Conservation (phyloP, 148 eudicot species). For the Chenopodium album region DNA sequence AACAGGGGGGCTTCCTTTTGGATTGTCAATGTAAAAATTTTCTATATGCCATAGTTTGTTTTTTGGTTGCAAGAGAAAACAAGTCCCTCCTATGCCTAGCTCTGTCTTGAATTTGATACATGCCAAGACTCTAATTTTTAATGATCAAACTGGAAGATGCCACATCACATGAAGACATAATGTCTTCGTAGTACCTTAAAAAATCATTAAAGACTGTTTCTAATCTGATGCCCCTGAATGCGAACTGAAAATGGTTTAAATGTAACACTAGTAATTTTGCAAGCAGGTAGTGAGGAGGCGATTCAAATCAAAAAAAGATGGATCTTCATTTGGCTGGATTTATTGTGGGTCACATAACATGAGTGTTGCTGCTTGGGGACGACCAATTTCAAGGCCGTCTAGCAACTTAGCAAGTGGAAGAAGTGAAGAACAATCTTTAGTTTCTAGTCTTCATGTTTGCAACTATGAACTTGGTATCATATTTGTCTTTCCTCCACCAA, state of each 20-base stretch:
- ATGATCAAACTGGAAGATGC: neutral
- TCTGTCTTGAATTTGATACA: neutral
- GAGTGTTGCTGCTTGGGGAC: slow-evolving; percentile 98
- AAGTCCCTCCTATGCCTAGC: neutral
- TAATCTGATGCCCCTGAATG: neutral
- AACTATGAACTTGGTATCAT: slow-evolving; percentile 86
- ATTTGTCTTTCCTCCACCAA: slow-evolving; percentile 69
- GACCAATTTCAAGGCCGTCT: slow-evolving; percentile 39
- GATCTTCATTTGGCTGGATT: slow-evolving; percentile 79
- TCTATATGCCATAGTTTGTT: neutral
- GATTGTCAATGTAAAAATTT: neutral
- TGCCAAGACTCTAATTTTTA: neutral
- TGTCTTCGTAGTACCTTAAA: neutral
- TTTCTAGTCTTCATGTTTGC: slow-evolving; percentile 68
- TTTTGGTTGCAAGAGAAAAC: neutral
- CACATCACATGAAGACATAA: neutral
- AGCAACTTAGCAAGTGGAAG: slow-evolving; percentile 21
- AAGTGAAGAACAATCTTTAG: slow-evolving; percentile 34
- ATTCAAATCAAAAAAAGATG: slow-evolving; percentile 52
- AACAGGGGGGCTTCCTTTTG: neutral
- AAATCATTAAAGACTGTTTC: neutral
- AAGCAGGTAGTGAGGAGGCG: slow-evolving; percentile 83
- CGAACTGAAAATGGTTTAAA: neutral
- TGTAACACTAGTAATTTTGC: slow-evolving; percentile 5
- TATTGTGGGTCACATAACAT: slow-evolving; percentile 87